These are phyloP conservation scores for Lactarius quietus DNA, from an alignment of 768 basidiomycete genomes.

Conservation along the genomic window DNA sequence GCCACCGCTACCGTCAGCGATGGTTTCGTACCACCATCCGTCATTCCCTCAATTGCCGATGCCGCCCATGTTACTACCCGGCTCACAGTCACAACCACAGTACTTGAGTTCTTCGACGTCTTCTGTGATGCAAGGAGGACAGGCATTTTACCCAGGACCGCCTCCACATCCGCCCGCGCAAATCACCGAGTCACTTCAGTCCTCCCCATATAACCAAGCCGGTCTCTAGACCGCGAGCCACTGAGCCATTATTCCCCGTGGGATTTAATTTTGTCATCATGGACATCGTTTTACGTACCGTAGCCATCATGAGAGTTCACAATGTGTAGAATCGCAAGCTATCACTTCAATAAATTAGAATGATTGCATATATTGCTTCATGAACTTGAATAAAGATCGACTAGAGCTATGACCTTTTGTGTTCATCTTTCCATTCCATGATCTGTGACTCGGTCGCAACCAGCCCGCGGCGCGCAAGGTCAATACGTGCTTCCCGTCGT, in stretches of 20 bases:
- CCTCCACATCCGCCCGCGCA: slow-evolving; percentile 31
- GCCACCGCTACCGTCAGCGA: slow-evolving; percentile 33
- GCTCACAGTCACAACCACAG: slow-evolving; percentile 23
- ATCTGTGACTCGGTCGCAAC: slow-evolving; percentile 84
- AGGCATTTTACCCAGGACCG: slow-evolving; percentile 31
- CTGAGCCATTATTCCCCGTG: background rate
- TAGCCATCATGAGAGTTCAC: slow-evolving; percentile 12
- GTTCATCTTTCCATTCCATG: slow-evolving; percentile 64
- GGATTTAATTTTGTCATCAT: slow-evolving; percentile 13
- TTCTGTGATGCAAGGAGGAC: slow-evolving; percentile 27
- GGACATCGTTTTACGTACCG: slow-evolving; percentile 14
- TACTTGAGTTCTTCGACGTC: slow-evolving; percentile 29
- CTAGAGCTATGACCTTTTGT: slow-evolving; percentile 1
- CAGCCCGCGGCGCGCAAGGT: slow-evolving; percentile 68
- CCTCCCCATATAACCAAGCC: slow-evolving; percentile 21
- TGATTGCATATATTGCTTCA: slow-evolving; percentile 22
- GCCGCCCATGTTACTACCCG: slow-evolving; percentile 12
- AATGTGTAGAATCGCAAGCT: slow-evolving; percentile 21
- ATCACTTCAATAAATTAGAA: slow-evolving; percentile 16
- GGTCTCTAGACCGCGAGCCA: slow-evolving; percentile 20
- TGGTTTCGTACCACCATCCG: slow-evolving; percentile 33
- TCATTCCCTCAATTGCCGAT: slow-evolving; percentile 28
- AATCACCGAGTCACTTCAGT: slow-evolving; percentile 15
- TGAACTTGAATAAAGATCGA: slow-evolving; percentile 8
- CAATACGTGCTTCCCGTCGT: slow-evolving; percentile 68